A percentile compares a stretch with the other conserved stretches of the same genome.
Conservation (phyloP, 2,329 filamentous ascomycete genomes). For the Penicillium sp. region DNA sequence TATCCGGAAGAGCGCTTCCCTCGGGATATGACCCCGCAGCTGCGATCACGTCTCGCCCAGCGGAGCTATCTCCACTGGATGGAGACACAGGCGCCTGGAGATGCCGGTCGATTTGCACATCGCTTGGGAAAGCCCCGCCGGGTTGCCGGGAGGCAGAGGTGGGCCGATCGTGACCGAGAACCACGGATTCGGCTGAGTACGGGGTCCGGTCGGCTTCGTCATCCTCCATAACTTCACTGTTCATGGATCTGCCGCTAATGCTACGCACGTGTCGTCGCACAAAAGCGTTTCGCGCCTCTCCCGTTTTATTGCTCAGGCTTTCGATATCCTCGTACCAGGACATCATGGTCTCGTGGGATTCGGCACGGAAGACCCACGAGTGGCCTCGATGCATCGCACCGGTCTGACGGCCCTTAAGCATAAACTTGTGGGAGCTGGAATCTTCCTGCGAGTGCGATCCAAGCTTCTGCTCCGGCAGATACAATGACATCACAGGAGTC, state of each 20-base stretch:
- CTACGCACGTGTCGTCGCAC: slow-evolving; percentile 79
- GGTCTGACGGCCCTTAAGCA: slow-evolving; percentile 93
- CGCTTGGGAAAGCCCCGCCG: slow-evolving; percentile 96
- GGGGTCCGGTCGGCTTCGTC: slow-evolving; percentile 65
- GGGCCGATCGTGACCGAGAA: slow-evolving; percentile 39
- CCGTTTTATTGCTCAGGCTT: slow-evolving; percentile 79
- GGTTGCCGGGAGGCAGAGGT: slow-evolving; percentile 61
- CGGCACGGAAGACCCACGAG: slow-evolving; percentile 66
- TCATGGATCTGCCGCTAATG: slow-evolving; percentile 66
- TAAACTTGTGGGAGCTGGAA: slow-evolving; percentile 93
- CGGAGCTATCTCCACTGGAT: slow-evolving; percentile 77
- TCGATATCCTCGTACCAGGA: slow-evolving; percentile 96
- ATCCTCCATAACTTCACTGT: slow-evolving; percentile 76
- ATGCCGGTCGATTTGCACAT: slow-evolving; percentile 82
- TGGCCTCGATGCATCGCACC: slow-evolving; percentile 83
- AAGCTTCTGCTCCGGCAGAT: slow-evolving; percentile 90
- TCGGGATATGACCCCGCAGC: slow-evolving; percentile 57
- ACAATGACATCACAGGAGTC: slow-evolving; percentile 92
- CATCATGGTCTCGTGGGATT: slow-evolving; percentile 88
- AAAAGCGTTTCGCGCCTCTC: slow-evolving; percentile 83
- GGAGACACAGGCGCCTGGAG: slow-evolving; percentile 76
- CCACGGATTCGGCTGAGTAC: slow-evolving; percentile 58
- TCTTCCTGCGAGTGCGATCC: slow-evolving; percentile 82
- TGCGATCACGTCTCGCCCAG: slow-evolving; percentile 60
- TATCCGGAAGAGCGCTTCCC: slow-evolving; percentile 37